phyloP scores from a whole-genome alignment of 495 filamentous ascomycete species.

The Lepraria neglecta region DNA sequence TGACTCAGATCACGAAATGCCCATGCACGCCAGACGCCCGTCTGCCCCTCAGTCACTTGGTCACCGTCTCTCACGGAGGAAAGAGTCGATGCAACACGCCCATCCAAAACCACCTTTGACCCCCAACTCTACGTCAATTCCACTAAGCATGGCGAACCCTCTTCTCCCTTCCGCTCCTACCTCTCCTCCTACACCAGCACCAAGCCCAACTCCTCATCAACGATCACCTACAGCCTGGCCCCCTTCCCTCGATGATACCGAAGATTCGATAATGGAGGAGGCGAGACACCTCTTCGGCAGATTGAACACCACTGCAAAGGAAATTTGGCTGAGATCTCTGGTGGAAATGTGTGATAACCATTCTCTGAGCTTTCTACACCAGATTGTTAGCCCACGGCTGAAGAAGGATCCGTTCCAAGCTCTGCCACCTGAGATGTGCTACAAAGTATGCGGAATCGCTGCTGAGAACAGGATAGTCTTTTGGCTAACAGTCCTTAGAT shows the following conservation, averaged over 20 bases:
- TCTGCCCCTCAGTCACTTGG: conserved; percentile 21
- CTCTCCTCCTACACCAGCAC: conserved; percentile 63
- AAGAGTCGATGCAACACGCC: conserved; percentile 35
- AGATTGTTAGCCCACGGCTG: conserved; percentile 82
- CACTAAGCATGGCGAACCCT: conserved; percentile 41
- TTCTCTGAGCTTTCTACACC: conserved; percentile 88
- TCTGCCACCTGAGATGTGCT: conserved; percentile 84
- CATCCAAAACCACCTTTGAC: conserved; percentile 48
- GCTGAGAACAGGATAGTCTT: background rate
- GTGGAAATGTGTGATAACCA: conserved; percentile 89
- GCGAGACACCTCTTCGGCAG: conserved; percentile 51
- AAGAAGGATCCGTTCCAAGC: conserved; percentile 93
- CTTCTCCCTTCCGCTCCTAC: conserved; percentile 60
- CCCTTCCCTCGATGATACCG: conserved; percentile 46
- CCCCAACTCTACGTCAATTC: conserved; percentile 48
- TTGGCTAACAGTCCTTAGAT: conserved; percentile 47
- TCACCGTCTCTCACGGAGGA: conserved; percentile 32
- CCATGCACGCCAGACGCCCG: conserved; percentile 15
- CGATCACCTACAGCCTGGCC: conserved; percentile 51
- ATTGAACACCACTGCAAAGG: conserved; percentile 48
- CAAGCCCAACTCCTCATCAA: conserved; percentile 59
- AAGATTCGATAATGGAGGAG: conserved; percentile 50
- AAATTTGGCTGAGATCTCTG: conserved; percentile 69
- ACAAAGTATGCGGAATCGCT: conserved; percentile 52
- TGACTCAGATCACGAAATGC: conserved; percentile 26